Base-by-base conservation (phyloP, 306 rosid species). In the Ceratonia siliqua region DNA sequence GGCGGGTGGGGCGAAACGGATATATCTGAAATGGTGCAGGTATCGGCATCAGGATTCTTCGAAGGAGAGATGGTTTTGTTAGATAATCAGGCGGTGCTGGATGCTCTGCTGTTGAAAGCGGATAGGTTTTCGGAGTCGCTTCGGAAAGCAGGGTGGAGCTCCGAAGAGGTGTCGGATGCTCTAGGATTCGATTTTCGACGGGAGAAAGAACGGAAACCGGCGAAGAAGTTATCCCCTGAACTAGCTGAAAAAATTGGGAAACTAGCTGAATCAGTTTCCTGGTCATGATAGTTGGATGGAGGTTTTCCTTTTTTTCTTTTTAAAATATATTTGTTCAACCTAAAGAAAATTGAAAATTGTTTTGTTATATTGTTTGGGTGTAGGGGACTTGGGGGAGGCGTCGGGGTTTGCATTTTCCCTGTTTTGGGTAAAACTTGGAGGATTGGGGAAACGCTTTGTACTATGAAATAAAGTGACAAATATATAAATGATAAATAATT, bases 1-100 rank as follows among this genome's bases (percentile, higher is more conserved):
- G 99, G 99, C 2, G 99, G 99, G 57, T 95, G 99, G 99, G 78
- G 80, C 83, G 98, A 95, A 61, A 50, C 96, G 72, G 99, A 95
- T 50, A 64, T 95, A 56, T 58, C 88, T 0, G 99, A 95, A 39
- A 90, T 95, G n/a, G 87, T 80, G 6, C 41, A 82, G 48, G 99
- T 95, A 0, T 87, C 99, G 6, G 93, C 98, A 0, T 80, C 93
- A 36, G 96, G 98, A 33, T 87, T 95, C 63, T 87, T 92, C 57
- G 84, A 95, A 43, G 93, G 91, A 2, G 97, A 89, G 75, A 82
- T 87, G 96, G 85, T 89, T 13, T 45, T 95, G 78, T 61, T 95
- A 41, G 99, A 95, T 81, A 95, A 87, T 77, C 99, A 90, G 62
- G 96, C 97, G 7, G 79, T 92, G 41, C 81, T 90, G 0, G 99